A percentile compares a stretch with the other conserved stretches of the same genome.
These are phyloP conservation scores for Penicillium italicum DNA, from an alignment of 2,329 filamentous ascomycete species.

Conservation along the genomic window DNA sequence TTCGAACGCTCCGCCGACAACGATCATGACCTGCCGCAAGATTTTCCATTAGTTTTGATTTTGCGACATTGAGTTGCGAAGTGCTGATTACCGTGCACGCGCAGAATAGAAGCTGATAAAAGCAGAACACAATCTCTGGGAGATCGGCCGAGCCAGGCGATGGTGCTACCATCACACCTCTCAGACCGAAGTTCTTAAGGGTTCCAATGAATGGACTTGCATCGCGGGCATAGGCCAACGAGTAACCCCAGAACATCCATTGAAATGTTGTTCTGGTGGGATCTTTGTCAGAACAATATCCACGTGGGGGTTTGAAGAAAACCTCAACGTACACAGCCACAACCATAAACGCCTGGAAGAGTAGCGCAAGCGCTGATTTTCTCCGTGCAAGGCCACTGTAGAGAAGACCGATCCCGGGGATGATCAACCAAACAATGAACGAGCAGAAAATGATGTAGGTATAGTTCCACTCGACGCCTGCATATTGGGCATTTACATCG, in stretches of 20 bases:
- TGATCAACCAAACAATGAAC: conserved; percentile 64
- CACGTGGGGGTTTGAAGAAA: not conserved
- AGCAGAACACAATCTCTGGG: conserved; percentile 63
- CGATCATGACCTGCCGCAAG: conserved; percentile 58
- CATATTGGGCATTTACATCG: conserved; percentile 58
- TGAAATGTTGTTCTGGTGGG: conserved; percentile 40
- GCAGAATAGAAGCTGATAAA: conserved; percentile 64
- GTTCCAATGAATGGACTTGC: conserved; percentile 62
- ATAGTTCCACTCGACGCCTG: conserved; percentile 59
- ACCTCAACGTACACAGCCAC: conserved; percentile 47
- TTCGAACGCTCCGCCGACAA: conserved; percentile 62
- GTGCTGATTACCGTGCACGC: conserved; percentile 35
- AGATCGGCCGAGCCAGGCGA: conserved; percentile 55
- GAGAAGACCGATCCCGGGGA: conserved; percentile 62
- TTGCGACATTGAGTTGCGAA: not conserved
- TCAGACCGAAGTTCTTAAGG: conserved; percentile 59
- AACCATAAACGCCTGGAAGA: conserved; percentile 62
- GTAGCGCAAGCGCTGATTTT: conserved; percentile 59
- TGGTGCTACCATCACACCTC: conserved; percentile 58
- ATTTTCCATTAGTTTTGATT: not conserved
- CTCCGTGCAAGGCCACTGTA: conserved; percentile 62
- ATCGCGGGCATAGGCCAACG: conserved; percentile 58
- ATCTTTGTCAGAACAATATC: not conserved
- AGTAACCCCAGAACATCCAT: conserved; percentile 66
- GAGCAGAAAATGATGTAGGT: conserved; percentile 55